phyloP scores from a whole-genome alignment of 2,329 filamentous ascomycete species.

The Phyllosticta paracitricarpa region DNA sequence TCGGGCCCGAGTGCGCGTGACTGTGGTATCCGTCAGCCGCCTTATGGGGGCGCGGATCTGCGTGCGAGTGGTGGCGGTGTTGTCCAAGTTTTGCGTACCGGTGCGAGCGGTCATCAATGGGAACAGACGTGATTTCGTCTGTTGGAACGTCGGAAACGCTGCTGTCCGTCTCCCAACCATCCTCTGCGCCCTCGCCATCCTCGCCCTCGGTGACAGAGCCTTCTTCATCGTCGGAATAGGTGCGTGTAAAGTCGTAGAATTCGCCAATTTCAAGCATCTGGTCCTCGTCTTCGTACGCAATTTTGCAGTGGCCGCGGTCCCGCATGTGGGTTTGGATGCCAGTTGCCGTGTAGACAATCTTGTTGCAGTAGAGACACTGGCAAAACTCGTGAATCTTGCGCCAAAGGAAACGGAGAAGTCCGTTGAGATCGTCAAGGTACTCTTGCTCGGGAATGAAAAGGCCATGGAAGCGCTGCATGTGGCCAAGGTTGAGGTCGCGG shows the following conservation, averaged over 20 bases:
- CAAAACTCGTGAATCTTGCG: constrained; percentile 69
- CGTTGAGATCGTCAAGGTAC: constrained; percentile 74
- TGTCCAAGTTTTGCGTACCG: constrained; percentile 63
- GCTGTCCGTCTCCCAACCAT: constrained; percentile 93
- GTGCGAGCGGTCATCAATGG: constrained; percentile 60
- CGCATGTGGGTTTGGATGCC: constrained; percentile 95
- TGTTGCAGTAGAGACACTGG: constrained; percentile 83
- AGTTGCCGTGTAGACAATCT: constrained; percentile 64
- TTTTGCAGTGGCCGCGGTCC: constrained; percentile 93
- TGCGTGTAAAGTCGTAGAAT: constrained; percentile 93
- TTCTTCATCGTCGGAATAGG: constrained; percentile 73
- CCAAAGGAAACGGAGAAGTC: constrained; percentile 67
- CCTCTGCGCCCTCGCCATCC: constrained; percentile 53
- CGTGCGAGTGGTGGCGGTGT: constrained; percentile 65
- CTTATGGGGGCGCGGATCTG: constrained; percentile 61
- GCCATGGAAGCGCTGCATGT: constrained; percentile 89
- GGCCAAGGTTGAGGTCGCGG: constrained; percentile 63
- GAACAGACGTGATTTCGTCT: constrained; percentile 69
- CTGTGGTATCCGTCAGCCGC: constrained; percentile 72
- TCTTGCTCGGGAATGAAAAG: constrained; percentile 90
- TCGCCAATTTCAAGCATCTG: constrained; percentile 92
- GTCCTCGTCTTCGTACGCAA: constrained; percentile 77
- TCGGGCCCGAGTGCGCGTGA: constrained; percentile 61
- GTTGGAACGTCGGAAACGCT: constrained; percentile 78
- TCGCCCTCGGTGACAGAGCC: constrained; percentile 43